phyloP scores from a whole-genome alignment of 441 rosid species.

The Corymbia calophylla region DNA sequence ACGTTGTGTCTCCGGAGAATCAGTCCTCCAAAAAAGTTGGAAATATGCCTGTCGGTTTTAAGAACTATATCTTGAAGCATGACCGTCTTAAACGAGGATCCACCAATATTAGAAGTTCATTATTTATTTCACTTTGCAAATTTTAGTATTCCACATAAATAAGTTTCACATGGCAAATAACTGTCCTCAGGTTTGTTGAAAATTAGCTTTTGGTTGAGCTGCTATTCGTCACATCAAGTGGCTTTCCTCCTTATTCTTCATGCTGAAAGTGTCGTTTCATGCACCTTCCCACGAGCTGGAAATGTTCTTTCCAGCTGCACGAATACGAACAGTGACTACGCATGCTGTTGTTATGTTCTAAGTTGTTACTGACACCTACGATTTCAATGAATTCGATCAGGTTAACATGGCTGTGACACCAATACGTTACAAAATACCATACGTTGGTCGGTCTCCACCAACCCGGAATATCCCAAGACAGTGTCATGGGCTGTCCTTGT shows the following conservation, averaged over 20 bases:
- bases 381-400: slow-evolving; percentile 5
- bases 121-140: not conserved
- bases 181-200: not conserved
- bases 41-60: not conserved
- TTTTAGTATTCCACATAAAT: not conserved
- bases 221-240: not conserved
- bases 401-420: slow-evolving; percentile 43
- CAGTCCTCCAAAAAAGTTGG: not conserved
- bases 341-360: not conserved
- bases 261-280: not conserved
- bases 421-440: slow-evolving; percentile 34
- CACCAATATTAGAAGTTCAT: not conserved
- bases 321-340: not conserved
- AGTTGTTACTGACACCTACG: not conserved
- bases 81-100: not conserved
- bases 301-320: not conserved
- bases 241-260: not conserved
- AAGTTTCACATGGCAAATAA: not conserved
- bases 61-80: not conserved
- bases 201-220: not conserved
- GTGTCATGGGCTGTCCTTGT: slow-evolving; percentile 4
- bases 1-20: not conserved
- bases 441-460: slow-evolving; percentile 20
- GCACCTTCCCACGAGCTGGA: not conserved
- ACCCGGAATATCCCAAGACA: slow-evolving; percentile 8